Conservation (phyloP, 2,329 filamentous ascomycete species). For the Tolypocladium nubicola region DNA sequence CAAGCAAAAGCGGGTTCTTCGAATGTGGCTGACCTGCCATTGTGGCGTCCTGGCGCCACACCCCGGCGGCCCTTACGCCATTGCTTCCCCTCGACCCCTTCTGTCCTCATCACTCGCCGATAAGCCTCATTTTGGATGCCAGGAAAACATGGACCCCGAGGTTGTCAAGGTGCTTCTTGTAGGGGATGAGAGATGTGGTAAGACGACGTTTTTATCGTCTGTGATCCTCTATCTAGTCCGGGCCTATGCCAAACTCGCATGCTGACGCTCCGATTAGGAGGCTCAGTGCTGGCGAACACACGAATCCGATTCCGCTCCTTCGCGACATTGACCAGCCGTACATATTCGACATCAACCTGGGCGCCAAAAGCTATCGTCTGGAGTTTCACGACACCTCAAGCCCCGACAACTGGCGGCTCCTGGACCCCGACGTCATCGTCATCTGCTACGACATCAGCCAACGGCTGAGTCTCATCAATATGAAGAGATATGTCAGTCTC, state of each 20-base stretch:
- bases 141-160: slow-evolving; percentile 31
- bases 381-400: slow-evolving; percentile 50
- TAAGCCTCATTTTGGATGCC: neutral
- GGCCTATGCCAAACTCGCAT: slow-evolving; percentile 1
- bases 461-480: slow-evolving; percentile 45
- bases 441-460: slow-evolving; percentile 54
- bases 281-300: slow-evolving; percentile 35
- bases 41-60: neutral
- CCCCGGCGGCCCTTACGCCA: neutral
- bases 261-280: slow-evolving; percentile 27
- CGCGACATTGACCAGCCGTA: slow-evolving; percentile 51
- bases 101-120: neutral
- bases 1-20: neutral
- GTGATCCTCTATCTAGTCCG: slow-evolving; percentile 17
- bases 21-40: neutral
- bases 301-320: slow-evolving; percentile 35
- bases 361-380: slow-evolving; percentile 33
- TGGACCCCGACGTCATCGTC: slow-evolving; percentile 46
- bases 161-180: slow-evolving; percentile 44
- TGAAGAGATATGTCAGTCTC: slow-evolving; percentile 41
- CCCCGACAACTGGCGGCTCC: slow-evolving; percentile 47
- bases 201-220: slow-evolving; percentile 52
- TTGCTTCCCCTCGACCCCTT: neutral
- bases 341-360: slow-evolving; percentile 40
- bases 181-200: slow-evolving; percentile 49